These are phyloP conservation scores for Plectosphaerella plurivora DNA, from an alignment of 2,329 filamentous ascomycete genomes.

Conservation along the genomic window DNA sequence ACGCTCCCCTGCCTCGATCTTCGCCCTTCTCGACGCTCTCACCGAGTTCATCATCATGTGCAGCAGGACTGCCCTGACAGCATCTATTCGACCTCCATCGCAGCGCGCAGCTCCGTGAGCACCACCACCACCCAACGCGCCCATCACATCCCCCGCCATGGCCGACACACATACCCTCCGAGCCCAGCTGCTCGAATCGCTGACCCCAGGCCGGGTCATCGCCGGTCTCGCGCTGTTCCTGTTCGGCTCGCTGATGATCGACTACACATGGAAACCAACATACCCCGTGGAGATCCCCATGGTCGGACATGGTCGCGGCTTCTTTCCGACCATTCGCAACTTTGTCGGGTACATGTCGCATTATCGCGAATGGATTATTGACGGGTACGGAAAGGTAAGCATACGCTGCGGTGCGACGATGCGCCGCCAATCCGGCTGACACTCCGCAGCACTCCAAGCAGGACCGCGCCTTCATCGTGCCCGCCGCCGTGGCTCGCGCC, in stretches of 20 bases:
- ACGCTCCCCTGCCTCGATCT: too few species aligned
- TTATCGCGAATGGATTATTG: constrained; percentile 33
- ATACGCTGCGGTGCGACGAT: neutral
- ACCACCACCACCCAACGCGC: neutral
- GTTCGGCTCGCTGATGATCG: constrained; percentile 31
- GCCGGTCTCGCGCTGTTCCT: constrained; percentile 24
- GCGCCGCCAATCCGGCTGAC: neutral
- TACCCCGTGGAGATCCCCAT: constrained; percentile 34
- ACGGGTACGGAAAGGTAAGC: constrained; percentile 36
- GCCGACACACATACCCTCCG: constrained; percentile 12
- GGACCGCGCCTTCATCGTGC: constrained; percentile 34
- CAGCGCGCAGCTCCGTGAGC: neutral
- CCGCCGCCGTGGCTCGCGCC: constrained; percentile 32
- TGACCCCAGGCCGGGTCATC: constrained; percentile 24
- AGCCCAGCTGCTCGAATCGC: constrained; percentile 18
- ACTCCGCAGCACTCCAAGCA: constrained; percentile 33
- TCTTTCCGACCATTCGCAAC: constrained; percentile 31
- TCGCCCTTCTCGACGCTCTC: too few species aligned
- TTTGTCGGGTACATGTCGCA: constrained; percentile 31
- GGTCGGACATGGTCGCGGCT: constrained; percentile 32
- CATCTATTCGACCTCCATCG: constrained; percentile 1
- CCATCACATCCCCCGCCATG: neutral
- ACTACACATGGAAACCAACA: constrained; percentile 31
- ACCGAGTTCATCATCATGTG: too few species aligned
- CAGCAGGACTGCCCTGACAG: neutral